Evolutionary conservation across 495 filamentous ascomycete species (phyloP).

Genomic region (Aspergillus saccharolyticus): DNA sequence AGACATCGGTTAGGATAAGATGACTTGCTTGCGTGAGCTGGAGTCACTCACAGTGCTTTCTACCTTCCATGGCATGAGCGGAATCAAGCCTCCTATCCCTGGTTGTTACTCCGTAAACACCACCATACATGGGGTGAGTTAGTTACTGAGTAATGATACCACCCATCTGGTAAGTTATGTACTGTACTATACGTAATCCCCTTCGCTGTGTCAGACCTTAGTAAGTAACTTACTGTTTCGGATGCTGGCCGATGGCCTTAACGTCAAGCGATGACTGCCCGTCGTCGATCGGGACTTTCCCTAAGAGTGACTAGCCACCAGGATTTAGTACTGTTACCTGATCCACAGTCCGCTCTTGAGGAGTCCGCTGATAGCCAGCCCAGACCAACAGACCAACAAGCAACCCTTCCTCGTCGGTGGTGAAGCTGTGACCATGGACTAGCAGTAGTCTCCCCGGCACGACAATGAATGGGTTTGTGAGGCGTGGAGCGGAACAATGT

Average conservation of each 20-base stretch:
- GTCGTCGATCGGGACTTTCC: slow-evolving; percentile 18
- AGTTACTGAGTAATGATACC: not conserved
- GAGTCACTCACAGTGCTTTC: no score
- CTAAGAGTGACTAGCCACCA: not conserved
- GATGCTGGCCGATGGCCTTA: slow-evolving; percentile 13
- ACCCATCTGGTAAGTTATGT: not conserved
- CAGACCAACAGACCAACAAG: not conserved
- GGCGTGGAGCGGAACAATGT: not conserved
- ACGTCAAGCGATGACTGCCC: slow-evolving; percentile 1
- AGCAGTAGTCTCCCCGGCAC: not conserved
- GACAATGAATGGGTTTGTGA: not conserved
- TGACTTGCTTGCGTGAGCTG: no score
- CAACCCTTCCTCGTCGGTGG: not conserved
- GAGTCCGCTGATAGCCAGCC: not conserved
- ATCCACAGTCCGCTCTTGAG: not conserved
- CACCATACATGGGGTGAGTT: slow-evolving; percentile 1
- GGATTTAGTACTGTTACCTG: not conserved
- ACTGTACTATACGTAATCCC: not conserved
- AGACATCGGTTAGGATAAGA: not conserved
- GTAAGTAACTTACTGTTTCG: slow-evolving; percentile 8
- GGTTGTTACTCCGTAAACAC: not conserved
- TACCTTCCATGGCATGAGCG: not conserved
- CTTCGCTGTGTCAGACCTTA: not conserved
- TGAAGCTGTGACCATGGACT: not conserved
- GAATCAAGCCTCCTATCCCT: slow-evolving; percentile 7